Evolutionary conservation across 2,329 filamentous ascomycete species (phyloP), one percentile per base, ranked within the genome.

Genomic region (Xylaria sp.): DNA sequence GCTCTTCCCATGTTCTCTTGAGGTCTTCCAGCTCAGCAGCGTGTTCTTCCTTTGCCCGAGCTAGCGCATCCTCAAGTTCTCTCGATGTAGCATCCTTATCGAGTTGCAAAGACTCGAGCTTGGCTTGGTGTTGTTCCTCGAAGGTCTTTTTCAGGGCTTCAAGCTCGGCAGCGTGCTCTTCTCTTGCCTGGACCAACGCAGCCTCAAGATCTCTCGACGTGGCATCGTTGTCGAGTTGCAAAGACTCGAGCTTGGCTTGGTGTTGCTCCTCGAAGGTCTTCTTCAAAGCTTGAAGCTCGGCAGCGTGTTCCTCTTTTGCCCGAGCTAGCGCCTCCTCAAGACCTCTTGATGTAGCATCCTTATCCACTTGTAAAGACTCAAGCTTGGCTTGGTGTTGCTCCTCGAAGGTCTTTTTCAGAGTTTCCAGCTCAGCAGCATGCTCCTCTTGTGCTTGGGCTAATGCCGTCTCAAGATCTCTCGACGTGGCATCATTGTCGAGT

Each of bases 181-280:
- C 8, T 13, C 9, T 42, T 9, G 37, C 37, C 8, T 13, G 37
- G 8, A 13, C 37, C 13, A 42, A 42, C 8, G 37, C 37, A 42
- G 9, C 37, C 37, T 42, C 37, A 13, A 42, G 9, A 10, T 42
- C 37, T 42, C 13, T 42, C 13, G 37, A 42, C 9, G 37, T 13
- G 9, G 37, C 13, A 9, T 42, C 37, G 5, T 42, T 42, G 9
- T 42, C 37, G 37, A 42, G 37, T 13, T 85, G 79, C 51, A 86
- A 71, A 3, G 78, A 77, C 46, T 78, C 74, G 9, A 86, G 67
- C 16, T 78, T 74, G 46, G 77, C 71, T 51, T 77, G 70, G 64
- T 86, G 81, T 67, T 86, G 76, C 30, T 80, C 76, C 16, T 75
- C 72, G 5, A 85, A 71, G 0, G 77, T 75, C 48, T 75, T 71